Conservation (phyloP, 768 basidiomycete species). For the Butyriboletus loyo region DNA sequence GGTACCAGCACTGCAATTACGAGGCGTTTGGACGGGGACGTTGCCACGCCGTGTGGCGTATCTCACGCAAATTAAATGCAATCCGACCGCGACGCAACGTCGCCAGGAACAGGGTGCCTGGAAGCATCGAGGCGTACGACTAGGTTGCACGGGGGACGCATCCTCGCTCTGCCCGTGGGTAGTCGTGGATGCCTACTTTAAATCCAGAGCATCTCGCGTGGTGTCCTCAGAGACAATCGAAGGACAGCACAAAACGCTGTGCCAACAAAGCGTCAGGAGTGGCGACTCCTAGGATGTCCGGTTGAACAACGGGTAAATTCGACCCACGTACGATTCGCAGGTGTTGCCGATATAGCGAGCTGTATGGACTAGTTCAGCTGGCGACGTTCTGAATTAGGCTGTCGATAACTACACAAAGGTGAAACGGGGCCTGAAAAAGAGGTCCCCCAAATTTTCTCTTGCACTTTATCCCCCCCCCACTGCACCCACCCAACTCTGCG, state of each 20-base stretch:
- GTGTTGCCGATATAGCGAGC: too few relatives aligned
- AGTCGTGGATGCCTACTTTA: too few relatives aligned
- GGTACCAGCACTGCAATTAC: too few relatives aligned
- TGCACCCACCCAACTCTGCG: neutral
- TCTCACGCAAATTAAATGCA: too few relatives aligned
- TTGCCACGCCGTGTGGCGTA: neutral
- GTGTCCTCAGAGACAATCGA: too few relatives aligned
- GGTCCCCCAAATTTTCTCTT: neutral
- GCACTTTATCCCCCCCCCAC: neutral
- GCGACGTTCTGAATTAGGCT: too few relatives aligned
- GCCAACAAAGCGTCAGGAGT: neutral
- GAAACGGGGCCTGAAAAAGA: neutral
- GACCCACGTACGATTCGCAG: neutral
- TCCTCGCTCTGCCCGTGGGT: neutral
- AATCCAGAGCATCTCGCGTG: too few relatives aligned
- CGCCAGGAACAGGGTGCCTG: too few relatives aligned
- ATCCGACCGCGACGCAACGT: too few relatives aligned
- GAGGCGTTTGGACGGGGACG: too few relatives aligned
- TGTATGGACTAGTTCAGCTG: too few relatives aligned
- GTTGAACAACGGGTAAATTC: neutral
- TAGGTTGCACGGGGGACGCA: neutral
- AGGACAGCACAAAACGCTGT: neutral
- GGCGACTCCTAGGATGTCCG: neutral
- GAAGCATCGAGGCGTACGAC: too few relatives aligned
- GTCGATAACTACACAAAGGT: neutral